Evolutionary conservation across 306 rosid genomes (phyloP).

Genomic region (Lathyrus oleraceus): DNA sequence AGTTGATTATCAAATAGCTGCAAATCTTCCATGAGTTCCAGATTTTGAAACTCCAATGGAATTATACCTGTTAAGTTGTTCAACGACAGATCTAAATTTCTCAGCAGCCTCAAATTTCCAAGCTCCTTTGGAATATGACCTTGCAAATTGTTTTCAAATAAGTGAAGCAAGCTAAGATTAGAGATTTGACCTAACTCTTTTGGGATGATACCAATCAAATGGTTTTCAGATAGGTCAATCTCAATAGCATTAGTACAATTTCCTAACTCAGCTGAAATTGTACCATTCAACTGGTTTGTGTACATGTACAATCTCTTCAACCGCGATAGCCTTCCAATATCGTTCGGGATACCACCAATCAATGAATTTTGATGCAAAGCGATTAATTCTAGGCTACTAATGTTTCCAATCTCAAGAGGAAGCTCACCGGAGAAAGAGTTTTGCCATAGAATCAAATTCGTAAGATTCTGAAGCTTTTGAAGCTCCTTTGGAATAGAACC

Average conservation of each 20-base stretch:
- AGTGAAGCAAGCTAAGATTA: conserved; percentile 63
- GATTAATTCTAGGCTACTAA: conserved; percentile 58
- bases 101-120: conserved; percentile 53
- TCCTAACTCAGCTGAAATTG: conserved; percentile 64
- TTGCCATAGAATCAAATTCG: conserved; percentile 67
- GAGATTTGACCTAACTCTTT: conserved; percentile 58
- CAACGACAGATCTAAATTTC: conserved; percentile 57
- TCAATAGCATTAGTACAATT: conserved; percentile 65
- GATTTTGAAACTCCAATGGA: conserved; percentile 66
- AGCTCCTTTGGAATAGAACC: conserved; percentile 67
- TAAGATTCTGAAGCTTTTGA: conserved; percentile 64
- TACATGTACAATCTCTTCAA: conserved; percentile 61
- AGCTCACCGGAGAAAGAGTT: conserved; percentile 60
- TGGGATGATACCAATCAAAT: conserved; percentile 60
- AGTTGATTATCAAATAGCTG: conserved; percentile 75
- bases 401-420: conserved; percentile 70
- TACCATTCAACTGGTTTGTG: conserved; percentile 72
- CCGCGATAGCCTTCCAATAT: conserved; percentile 55
- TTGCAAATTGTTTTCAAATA: conserved; percentile 64
- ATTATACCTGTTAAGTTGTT: conserved; percentile 70
- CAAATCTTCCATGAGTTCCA: conserved; percentile 57
- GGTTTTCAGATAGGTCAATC: conserved; percentile 75
- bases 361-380: conserved; percentile 67
- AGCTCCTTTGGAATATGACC: conserved; percentile 66
- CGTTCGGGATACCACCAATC: conserved; percentile 53